phyloP scores from a whole-genome alignment of 495 filamentous ascomycete genomes.

The Aspergillus hancockii region DNA sequence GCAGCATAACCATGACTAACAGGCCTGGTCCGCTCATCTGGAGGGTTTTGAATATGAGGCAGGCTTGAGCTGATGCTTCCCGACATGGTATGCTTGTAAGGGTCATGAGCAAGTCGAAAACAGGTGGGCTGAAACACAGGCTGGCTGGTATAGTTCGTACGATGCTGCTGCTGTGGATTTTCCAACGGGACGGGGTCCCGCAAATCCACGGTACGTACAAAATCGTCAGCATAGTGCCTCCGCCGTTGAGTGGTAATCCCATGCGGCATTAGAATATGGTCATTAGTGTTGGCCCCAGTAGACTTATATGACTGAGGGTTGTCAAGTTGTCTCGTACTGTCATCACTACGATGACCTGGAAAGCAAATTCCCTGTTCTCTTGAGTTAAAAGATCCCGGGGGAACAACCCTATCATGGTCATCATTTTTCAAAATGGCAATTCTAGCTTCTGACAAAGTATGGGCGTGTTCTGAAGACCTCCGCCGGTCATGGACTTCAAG shows the following conservation, averaged over 20 bases:
- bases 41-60: slow-evolving; percentile 15
- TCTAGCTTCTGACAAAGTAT: slow-evolving; percentile 13
- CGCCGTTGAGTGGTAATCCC: slow-evolving; percentile 22
- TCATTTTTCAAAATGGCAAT: slow-evolving; percentile 20
- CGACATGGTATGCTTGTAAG: slow-evolving; percentile 17
- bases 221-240: slow-evolving; percentile 39
- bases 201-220: slow-evolving; percentile 39
- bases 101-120: slow-evolving; percentile 16
- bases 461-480: slow-evolving; percentile 14
- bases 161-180: slow-evolving; percentile 22
- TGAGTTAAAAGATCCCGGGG: slow-evolving; percentile 7
- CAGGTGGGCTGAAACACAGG: slow-evolving; percentile 19
- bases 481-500: slow-evolving; percentile 9
- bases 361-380: slow-evolving; percentile 20
- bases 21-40: slow-evolving; percentile 15
- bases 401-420: slow-evolving; percentile 17
- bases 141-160: slow-evolving; percentile 16
- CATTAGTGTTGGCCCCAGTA: slow-evolving; percentile 20
- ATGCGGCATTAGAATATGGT: slow-evolving; percentile 17
- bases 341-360: slow-evolving; percentile 22
- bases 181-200: slow-evolving; percentile 28
- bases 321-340: slow-evolving; percentile 15
- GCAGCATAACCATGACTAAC: slow-evolving; percentile 13
- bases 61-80: slow-evolving; percentile 15
- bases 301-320: slow-evolving; percentile 12